These are phyloP conservation scores for Cystobasidiaceae sp. DNA, from an alignment of 1,284 basidiomycete genomes.

Conservation along the genomic window DNA sequence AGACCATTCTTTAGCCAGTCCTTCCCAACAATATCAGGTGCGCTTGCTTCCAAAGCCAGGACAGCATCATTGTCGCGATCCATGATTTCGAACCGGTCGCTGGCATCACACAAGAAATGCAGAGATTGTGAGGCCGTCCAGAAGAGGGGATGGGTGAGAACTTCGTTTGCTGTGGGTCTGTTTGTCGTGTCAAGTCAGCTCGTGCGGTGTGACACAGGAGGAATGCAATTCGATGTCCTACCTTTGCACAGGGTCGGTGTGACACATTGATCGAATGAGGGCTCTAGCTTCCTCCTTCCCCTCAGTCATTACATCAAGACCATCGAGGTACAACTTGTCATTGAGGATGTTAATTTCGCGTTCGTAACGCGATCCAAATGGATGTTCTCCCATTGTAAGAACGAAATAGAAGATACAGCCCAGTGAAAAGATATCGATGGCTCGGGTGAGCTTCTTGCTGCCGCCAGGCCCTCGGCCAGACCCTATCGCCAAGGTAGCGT, in stretches of 20 bases:
- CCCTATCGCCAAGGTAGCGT: conserved; percentile 31
- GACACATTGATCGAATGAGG: conserved; percentile 70
- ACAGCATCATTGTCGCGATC: conserved; percentile 80
- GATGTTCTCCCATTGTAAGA: conserved; percentile 78
- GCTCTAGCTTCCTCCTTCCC: conserved; percentile 79
- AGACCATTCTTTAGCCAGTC: conserved; percentile 78
- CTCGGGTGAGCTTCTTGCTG: conserved; percentile 74
- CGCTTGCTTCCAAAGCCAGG: conserved; percentile 66
- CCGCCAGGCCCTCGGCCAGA: conserved; percentile 40
- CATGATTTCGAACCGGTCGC: conserved; percentile 97
- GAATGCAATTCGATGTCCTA: conserved; percentile 47
- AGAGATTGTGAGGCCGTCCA: conserved; percentile 84
- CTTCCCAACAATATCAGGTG: conserved; percentile 58
- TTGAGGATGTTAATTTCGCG: conserved; percentile 86
- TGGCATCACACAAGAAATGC: conserved; percentile 91
- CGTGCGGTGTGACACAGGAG: background rate
- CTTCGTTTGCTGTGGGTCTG: conserved; percentile 80
- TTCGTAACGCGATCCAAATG: conserved; percentile 84
- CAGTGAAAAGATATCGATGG: conserved; percentile 87
- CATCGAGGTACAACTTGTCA: conserved; percentile 63
- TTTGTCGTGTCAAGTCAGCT: conserved; percentile 6
- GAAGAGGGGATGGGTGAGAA: conserved; percentile 90
- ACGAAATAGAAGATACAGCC: conserved; percentile 91
- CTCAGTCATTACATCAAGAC: conserved; percentile 62
- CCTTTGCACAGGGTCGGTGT: conserved; percentile 66